These are phyloP conservation scores for Senna siamea DNA, from an alignment of 306 rosid genomes.

Conservation along the genomic window DNA sequence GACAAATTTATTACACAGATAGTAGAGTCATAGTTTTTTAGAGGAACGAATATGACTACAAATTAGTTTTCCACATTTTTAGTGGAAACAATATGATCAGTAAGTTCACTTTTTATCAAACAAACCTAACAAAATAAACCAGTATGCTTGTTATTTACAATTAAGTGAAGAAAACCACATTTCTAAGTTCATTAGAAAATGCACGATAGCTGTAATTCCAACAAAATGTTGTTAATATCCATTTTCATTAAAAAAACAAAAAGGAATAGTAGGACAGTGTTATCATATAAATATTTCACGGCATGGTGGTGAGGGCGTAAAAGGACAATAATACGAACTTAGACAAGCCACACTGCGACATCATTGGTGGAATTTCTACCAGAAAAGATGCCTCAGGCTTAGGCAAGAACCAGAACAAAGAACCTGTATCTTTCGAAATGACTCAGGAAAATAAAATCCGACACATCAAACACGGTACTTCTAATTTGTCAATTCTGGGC, in stretches of 20 bases:
- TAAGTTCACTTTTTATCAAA: no score
- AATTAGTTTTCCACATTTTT: background rate
- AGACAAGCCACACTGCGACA: background rate
- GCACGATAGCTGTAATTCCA: background rate
- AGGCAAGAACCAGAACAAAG: slow-evolving; percentile 18
- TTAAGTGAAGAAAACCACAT: background rate
- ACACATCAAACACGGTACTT: background rate
- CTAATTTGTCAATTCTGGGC: background rate
- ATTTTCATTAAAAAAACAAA: background rate
- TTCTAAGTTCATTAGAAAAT: background rate
- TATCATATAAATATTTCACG: background rate
- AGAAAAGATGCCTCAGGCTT: slow-evolving; percentile 4
- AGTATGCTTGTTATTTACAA: no score
- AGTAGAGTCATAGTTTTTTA: no score
- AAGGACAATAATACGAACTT: background rate
- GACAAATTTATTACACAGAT: no score
- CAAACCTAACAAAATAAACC: no score
- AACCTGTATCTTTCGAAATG: background rate
- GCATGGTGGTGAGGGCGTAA: background rate
- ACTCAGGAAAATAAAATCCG: background rate
- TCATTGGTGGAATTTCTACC: background rate
- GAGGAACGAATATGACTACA: no score
- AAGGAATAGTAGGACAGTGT: background rate
- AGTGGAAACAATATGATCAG: no score
- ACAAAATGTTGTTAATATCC: background rate